Evolutionary conservation across 192 early-diverging fungal species (phyloP).

Genomic region (Rhizophagus clarus): DNA sequence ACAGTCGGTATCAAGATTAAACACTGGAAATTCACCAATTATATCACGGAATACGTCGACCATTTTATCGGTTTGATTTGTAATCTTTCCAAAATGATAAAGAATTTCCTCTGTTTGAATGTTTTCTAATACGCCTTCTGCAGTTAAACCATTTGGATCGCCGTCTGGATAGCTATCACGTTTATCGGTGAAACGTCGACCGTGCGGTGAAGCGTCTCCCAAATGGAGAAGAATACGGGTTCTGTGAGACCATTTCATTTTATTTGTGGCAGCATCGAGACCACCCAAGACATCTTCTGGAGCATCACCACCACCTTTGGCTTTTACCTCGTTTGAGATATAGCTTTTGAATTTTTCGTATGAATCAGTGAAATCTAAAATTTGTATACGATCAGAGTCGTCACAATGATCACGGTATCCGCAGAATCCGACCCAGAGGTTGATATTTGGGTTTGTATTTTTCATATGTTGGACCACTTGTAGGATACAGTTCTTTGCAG

Average conservation of each 20-base stretch:
- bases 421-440: not conserved
- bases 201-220: constrained; percentile 17
- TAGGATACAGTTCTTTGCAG: constrained; percentile 17
- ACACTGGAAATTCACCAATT: not conserved
- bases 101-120: too few species aligned
- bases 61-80: constrained; percentile 17
- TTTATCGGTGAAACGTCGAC: not conserved
- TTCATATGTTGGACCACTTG: not conserved
- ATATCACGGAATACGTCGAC: not conserved
- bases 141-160: constrained; percentile 27
- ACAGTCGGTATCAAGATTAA: not conserved
- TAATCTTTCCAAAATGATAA: constrained; percentile 17
- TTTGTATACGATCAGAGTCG: not conserved
- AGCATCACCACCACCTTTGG: constrained; percentile 18
- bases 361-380: not conserved
- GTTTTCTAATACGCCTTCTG: constrained; percentile 12
- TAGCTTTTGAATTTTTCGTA: not conserved
- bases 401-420: constrained; percentile 10
- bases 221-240: constrained; percentile 16
- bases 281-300: constrained; percentile 32
- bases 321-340: not conserved
- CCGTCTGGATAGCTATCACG: constrained; percentile 21
- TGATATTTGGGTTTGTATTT: not conserved
- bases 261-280: not conserved
- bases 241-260: not conserved